These are phyloP conservation scores for Mimosa pudica DNA, from an alignment of 306 rosid genomes.

Conservation along the genomic window DNA sequence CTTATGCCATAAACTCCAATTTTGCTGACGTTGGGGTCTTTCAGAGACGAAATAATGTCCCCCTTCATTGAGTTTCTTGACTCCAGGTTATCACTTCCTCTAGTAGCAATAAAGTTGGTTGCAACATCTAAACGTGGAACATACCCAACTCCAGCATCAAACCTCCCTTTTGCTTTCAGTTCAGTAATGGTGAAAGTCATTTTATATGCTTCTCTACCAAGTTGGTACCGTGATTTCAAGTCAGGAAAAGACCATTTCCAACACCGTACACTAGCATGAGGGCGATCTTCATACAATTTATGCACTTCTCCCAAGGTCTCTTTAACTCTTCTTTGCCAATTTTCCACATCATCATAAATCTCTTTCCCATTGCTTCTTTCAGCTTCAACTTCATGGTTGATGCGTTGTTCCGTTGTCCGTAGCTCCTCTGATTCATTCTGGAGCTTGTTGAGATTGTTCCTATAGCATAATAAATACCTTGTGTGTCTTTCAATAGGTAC, in stretches of 20 bases:
- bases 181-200: not conserved
- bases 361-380: not conserved
- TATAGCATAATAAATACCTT: not conserved
- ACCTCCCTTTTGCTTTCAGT: not conserved
- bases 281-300: not conserved
- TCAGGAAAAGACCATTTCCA: conserved; percentile 15
- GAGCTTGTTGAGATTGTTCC: not conserved
- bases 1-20: conserved; percentile 12
- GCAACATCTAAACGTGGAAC: not conserved
- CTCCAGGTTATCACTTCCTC: not conserved
- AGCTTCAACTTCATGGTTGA: not conserved
- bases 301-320: not conserved
- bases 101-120: not conserved
- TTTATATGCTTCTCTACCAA: conserved; percentile 28
- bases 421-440: not conserved
- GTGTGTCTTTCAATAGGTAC: not conserved
- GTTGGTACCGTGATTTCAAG: not conserved
- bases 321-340: not conserved
- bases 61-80: not conserved
- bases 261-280: not conserved
- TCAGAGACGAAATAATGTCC: not conserved
- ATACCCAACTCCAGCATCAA: not conserved
- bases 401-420: not conserved
- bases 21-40: not conserved
- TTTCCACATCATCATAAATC: not conserved